Percentiles rank a stretch among this genome's conserved stretches.
These are phyloP conservation scores for Cytospora leucostoma DNA, from an alignment of 2,329 filamentous ascomycete species.

Conservation along the genomic window DNA sequence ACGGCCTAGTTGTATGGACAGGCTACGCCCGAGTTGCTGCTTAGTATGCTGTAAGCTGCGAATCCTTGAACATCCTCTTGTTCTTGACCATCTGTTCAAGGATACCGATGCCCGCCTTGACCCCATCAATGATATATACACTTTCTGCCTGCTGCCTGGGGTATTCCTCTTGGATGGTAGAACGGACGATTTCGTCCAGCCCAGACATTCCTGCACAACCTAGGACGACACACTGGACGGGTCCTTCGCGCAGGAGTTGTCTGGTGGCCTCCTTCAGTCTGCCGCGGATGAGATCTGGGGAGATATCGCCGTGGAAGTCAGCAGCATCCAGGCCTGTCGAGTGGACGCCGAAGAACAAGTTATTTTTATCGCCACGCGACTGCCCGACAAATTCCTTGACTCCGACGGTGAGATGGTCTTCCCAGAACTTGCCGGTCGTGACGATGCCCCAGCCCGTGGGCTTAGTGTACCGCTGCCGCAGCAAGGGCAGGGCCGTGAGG, in stretches of 20 bases:
- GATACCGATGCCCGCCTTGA: conserved; percentile 67
- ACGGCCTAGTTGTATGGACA: neutral
- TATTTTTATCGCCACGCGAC: conserved; percentile 33
- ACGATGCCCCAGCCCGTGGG: conserved; percentile 73
- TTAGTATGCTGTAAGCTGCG: neutral
- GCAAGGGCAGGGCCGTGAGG: conserved; percentile 59
- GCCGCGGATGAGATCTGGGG: conserved; percentile 61
- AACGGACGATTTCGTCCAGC: conserved; percentile 73
- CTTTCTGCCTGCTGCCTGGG: conserved; percentile 57
- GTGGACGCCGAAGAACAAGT: conserved; percentile 74
- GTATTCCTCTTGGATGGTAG: conserved; percentile 65
- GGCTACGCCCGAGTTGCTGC: neutral
- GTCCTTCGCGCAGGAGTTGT: conserved; percentile 58
- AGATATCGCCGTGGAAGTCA: conserved; percentile 72
- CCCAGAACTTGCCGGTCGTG: conserved; percentile 84
- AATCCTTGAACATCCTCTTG: conserved; percentile 40
- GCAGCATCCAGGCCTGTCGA: conserved; percentile 79
- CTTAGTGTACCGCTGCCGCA: conserved; percentile 37
- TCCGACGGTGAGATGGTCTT: conserved; percentile 67
- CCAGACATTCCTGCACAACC: conserved; percentile 93
- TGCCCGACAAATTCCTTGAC: conserved; percentile 65
- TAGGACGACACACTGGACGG: conserved; percentile 72
- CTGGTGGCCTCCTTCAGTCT: conserved; percentile 72
- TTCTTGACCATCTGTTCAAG: conserved; percentile 57
- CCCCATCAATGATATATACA: conserved; percentile 77